Conservation (phyloP, 2,329 filamentous ascomycete genomes). For the Fusarium lyarnte region DNA sequence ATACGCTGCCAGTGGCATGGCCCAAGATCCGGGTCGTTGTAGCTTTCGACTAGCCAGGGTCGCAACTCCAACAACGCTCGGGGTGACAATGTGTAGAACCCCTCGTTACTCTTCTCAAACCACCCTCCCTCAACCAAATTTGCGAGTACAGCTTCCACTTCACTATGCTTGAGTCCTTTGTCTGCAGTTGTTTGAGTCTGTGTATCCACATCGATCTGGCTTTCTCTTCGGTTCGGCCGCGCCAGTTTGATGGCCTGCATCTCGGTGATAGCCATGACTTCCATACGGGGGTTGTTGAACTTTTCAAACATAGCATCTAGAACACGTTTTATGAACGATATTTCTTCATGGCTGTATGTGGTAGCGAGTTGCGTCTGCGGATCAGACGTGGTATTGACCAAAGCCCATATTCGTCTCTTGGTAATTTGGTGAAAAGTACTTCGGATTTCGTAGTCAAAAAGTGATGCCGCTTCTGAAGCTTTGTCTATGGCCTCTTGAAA, state of each 20-base stretch:
- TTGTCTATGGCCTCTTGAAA: constrained; percentile 75
- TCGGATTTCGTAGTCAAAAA: constrained; percentile 89
- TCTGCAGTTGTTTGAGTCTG: constrained; percentile 51
- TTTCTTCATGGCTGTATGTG: constrained; percentile 80
- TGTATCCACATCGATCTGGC: constrained; percentile 47
- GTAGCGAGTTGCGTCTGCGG: constrained; percentile 88
- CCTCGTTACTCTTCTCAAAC: constrained; percentile 77
- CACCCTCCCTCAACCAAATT: constrained; percentile 82
- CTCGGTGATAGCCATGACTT: constrained; percentile 82
- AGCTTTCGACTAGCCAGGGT: constrained; percentile 85
- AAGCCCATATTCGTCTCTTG: constrained; percentile 76
- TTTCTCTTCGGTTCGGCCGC: constrained; percentile 56
- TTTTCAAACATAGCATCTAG: constrained; percentile 93
- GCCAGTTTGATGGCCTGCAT: constrained; percentile 81
- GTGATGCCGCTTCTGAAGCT: constrained; percentile 76
- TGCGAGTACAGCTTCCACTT: constrained; percentile 78
- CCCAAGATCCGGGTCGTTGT: constrained; percentile 78
- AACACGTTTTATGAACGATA: constrained; percentile 86
- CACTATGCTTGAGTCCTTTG: constrained; percentile 74
- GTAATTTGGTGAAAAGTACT: constrained; percentile 74
- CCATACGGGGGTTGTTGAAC: constrained; percentile 80
- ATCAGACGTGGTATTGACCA: constrained; percentile 91
- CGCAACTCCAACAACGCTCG: constrained; percentile 86
- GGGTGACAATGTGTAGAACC: constrained; percentile 80
- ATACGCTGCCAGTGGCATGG: constrained; percentile 75